Evolutionary conservation across 495 filamentous ascomycete genomes (phyloP), one percentile per base, ranked within the genome.

Genomic region (Choiromyces venosus): DNA sequence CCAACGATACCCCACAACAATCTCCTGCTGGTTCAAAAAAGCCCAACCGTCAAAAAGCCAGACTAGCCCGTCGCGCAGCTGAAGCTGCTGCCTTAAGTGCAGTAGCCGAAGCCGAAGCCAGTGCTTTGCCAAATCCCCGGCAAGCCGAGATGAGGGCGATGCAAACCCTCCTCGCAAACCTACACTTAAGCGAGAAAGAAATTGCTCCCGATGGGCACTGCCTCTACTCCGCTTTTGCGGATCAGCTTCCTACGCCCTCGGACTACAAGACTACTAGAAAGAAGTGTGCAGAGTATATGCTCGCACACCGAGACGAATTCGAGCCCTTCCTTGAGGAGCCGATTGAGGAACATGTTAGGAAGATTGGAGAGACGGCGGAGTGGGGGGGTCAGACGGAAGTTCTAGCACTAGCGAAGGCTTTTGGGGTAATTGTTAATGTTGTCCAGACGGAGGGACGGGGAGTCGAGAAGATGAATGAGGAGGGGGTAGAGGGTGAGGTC

Each of bases 341-440:
- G 21, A 82, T 97, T 37, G 87, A 87, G 21, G 84, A 83, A 7
- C 96, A 98, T 79, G 87, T 92, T 36, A 82, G 83, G 66, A 92
- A 90, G 83, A 91, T 99, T 37, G 84, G 89, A 72, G 89, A 95
- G 69, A 97, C 95, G 38, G 94, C 93, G 0, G 96, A 97, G 83
- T 99, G 95, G 95, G 95, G 95, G 42, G 95, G 95, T 0, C 93
- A 98, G 84, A 79, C 96, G 70, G 95, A 99, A 85, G 84, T 98
- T 40, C 81, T 89, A 78, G 95, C 95, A 36, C 86, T 99, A 82
- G 91, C 95, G 39, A 90, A 88, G 77, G 90, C 88, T 65, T 98
- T 96, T 73, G 88, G 87, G 0, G 89, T 97, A 16, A 88, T 91
- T 70, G 96, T 97, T 73, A 88, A 90, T 83, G 90, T 99, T 14